phyloP scores from a whole-genome alignment of 495 filamentous ascomycete species.

The Tuber melanosporum region DNA sequence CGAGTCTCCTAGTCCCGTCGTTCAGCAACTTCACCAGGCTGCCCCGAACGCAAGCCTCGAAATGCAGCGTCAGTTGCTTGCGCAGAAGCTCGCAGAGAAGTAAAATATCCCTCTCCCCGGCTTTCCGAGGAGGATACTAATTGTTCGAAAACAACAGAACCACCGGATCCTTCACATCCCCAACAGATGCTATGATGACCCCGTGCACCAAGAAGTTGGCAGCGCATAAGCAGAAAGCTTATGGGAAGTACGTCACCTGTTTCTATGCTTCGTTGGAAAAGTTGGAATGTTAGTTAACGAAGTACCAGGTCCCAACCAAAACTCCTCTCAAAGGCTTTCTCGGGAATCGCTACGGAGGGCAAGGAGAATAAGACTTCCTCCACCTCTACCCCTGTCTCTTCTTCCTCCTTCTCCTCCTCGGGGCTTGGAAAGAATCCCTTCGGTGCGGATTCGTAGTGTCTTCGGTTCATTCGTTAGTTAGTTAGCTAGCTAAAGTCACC shows the following conservation, averaged over 20 bases:
- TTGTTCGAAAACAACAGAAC: conserved; percentile 20
- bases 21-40: conserved; percentile 35
- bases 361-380: conserved; percentile 25
- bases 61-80: conserved; percentile 38
- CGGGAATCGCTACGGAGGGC: conserved; percentile 11
- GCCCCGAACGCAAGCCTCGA: conserved; percentile 25
- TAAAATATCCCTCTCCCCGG: neutral
- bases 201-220: conserved; percentile 65
- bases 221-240: conserved; percentile 63
- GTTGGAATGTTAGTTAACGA: conserved; percentile 9
- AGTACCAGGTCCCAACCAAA: conserved; percentile 20
- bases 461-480: neutral
- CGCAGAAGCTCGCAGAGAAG: conserved; percentile 40
- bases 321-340: conserved; percentile 30
- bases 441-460: conserved; percentile 12
- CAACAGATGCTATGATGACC: conserved; percentile 67
- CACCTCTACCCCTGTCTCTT: neutral
- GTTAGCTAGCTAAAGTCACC: neutral
- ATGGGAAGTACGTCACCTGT: conserved; percentile 44
- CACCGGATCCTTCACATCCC: conserved; percentile 57
- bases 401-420: neutral
- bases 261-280: neutral
- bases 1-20: conserved; percentile 16
- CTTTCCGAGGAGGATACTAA: neutral
- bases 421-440: conserved; percentile 23